Evolutionary conservation across 2,329 filamentous ascomycete genomes (phyloP).

Genomic region (Colletotrichum camelliae): DNA sequence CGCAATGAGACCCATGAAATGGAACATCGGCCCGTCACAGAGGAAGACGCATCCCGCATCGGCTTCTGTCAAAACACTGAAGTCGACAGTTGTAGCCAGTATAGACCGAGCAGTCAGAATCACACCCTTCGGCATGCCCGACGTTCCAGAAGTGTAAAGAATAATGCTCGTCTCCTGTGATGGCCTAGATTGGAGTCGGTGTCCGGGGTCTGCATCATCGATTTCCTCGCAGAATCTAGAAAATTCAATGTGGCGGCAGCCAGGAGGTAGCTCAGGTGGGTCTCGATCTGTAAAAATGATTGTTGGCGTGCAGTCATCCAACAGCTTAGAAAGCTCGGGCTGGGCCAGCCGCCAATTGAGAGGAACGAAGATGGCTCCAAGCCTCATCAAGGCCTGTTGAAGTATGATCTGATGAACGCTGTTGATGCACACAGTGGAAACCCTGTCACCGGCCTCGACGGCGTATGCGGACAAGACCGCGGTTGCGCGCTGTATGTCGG

Average conservation of each 20-base stretch:
- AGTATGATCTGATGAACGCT: slow-evolving; percentile 18
- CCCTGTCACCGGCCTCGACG: slow-evolving; percentile 6
- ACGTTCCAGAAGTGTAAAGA: slow-evolving; percentile 17
- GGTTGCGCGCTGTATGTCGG: slow-evolving; percentile 12
- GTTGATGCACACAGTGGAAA: slow-evolving; percentile 9
- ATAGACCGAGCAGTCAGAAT: not conserved
- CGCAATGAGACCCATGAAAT: slow-evolving; percentile 15
- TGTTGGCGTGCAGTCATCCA: not conserved
- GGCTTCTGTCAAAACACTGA: slow-evolving; percentile 1
- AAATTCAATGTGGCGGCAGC: not conserved
- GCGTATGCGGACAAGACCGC: not conserved
- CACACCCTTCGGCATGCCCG: slow-evolving; percentile 10
- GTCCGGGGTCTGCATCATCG: not conserved
- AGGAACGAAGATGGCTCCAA: slow-evolving; percentile 11
- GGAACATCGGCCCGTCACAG: slow-evolving; percentile 19
- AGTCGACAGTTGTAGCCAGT: slow-evolving; percentile 3
- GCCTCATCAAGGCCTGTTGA: slow-evolving; percentile 11
- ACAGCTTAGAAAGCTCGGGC: slow-evolving; percentile 7
- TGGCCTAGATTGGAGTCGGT: not conserved
- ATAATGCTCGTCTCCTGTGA: slow-evolving; percentile 1
- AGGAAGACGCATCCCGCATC: slow-evolving; percentile 14
- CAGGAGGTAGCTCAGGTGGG: not conserved
- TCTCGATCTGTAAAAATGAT: slow-evolving; percentile 10
- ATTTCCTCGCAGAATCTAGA: not conserved
- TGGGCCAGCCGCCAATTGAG: slow-evolving; percentile 20